Base-by-base conservation (phyloP, 306 rosid genomes). In the Malus orientalis region DNA sequence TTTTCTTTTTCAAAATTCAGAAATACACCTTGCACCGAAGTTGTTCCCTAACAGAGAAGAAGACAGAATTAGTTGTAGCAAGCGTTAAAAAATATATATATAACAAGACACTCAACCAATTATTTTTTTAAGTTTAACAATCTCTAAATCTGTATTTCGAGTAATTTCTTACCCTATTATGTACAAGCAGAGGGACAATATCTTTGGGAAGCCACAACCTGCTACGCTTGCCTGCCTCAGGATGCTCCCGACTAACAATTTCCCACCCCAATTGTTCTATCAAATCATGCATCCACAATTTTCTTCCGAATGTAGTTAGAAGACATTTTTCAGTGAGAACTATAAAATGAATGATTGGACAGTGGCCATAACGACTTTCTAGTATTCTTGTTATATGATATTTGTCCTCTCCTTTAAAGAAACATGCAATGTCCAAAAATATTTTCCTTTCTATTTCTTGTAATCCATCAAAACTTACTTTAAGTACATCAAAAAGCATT, bases 191-290 rank as follows among this genome's bases (percentile, higher is more conserved):
- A 18, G 3, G 71, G 32, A 45, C 51, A 20, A 78, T 22, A 12
- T 78, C 81, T 20, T 71, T 42, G 20, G 57, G 76, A 71, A 78
- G 76, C 81, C 81, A 78, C 42, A 78, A 51, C 66, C 81, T 71
- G 11, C 66, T 70, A 10, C 76, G 66, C 63, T 70, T 71, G 13
- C 54, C 64, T 0, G 71, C 42, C 3, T 78, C 11, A 0, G 55
- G 63, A 22, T 32, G 33, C 10, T 76, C 30, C 25, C 47, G 14
- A 20, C 66, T 29, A 62, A 78, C 81, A 36, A 78, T 49, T 11
- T 62, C 54, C 33, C 74, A 74, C 4, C 81, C 81, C 72, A 78
- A 16, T 71, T 71, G 66, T 78, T 71, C 72, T 2, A 78, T 51
- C 81, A 71, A 32, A 23, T 78, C 71, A 71, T 78, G 81, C 76